Percentiles rank a stretch among this genome's conserved stretches.
phyloP scores from a whole-genome alignment of 208 protist genomes.

The Trypanosoma platydactyli region DNA sequence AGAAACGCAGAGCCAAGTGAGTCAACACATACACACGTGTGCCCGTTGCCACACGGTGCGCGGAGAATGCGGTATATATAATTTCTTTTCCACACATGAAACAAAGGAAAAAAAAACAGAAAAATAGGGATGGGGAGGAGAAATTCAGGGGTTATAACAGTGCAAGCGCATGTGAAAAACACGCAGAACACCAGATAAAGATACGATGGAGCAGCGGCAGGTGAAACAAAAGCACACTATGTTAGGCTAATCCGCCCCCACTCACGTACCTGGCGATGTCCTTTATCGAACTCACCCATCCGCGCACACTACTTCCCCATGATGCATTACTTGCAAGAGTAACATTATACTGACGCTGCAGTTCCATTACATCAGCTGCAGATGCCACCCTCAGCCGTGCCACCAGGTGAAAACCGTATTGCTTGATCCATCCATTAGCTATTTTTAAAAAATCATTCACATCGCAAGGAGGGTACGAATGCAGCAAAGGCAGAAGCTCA shows the following conservation, averaged over 20 bases:
- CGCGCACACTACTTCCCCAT: slow-evolving; percentile 3
- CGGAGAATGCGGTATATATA: too few relatives aligned
- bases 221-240: neutral
- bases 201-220: neutral
- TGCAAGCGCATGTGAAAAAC: too few relatives aligned
- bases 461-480: slow-evolving; percentile 54
- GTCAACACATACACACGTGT: too few relatives aligned
- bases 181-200: too few relatives aligned
- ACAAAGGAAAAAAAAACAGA: too few relatives aligned
- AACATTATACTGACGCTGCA: slow-evolving; percentile 34
- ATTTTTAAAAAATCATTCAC: slow-evolving; percentile 59
- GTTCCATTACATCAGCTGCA: slow-evolving; percentile 31
- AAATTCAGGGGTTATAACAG: too few relatives aligned
- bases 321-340: neutral
- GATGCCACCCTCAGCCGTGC: slow-evolving; percentile 36
- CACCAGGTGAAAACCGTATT: slow-evolving; percentile 46
- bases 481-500: slow-evolving; percentile 62
- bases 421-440: slow-evolving; percentile 49
- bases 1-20: too few relatives aligned
- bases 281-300: slow-evolving; percentile 21
- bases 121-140: too few relatives aligned
- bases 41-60: too few relatives aligned
- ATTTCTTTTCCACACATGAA: too few relatives aligned
- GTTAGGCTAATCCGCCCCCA: neutral
- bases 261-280: slow-evolving; percentile 11